Base-by-base conservation (phyloP, 257 asterid genomes). In the Scutellaria galericulata region DNA sequence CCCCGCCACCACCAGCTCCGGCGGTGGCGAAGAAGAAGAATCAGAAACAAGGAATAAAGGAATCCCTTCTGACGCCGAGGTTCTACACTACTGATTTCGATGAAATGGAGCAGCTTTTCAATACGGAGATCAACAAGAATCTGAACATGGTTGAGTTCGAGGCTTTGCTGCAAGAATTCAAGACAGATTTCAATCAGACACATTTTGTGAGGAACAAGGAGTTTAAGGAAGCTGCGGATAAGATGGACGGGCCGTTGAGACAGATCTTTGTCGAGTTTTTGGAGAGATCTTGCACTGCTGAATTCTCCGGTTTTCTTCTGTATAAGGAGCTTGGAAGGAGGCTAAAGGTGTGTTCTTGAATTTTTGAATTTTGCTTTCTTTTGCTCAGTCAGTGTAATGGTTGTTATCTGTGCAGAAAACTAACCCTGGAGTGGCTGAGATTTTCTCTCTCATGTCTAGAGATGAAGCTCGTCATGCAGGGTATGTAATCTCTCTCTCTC, bases 141-240 rank as follows among this genome's bases (percentile, higher is more conserved):
- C 60, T 91, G 73, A 91, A 94, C 83, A 82, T 91, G 81, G 83
- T 73, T 7, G 98, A 94, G 81, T 94, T 94, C 60, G 95, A 86
- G 14, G 97, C 98, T 2, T 75, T 91, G 71, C 66, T 88, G 75
- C 98, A 94, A 91, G 98, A 94, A 65, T 94, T 94, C 92, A 94
- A 94, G 93, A 94, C 99, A 5, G 99, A 94, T 77, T 94, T 91
- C 81, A 94, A 91, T 39, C 99, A 94, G 97, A 91, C 96, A n/a
- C 98, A 94, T 12, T 94, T 91, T 63, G 97, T 94, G 41, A 84
- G 97, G 84, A 91, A 86, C 85, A 89, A 89, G 80, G 97, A 87
- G 59, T 92, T 92, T 65, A 92, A 88, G 81, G 98, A 92, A 61
- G 97, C 98, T 71, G 98, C 98, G 46, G 97, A 92, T 24, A 85